Base-by-base conservation (phyloP, 1,139 yeast genomes). In the Taiozyma onychis region DNA sequence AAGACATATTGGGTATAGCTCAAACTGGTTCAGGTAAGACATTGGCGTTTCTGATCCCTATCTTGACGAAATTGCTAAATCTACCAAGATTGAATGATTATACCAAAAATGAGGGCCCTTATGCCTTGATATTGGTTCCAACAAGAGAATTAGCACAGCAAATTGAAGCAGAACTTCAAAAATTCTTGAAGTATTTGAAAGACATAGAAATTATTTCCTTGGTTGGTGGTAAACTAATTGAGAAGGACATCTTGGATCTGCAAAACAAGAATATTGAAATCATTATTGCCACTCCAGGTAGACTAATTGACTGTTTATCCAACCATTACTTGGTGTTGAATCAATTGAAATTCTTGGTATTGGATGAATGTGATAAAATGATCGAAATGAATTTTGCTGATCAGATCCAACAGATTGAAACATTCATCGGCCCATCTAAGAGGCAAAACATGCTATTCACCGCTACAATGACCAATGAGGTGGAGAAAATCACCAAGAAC, bases 1-100 rank as follows among this genome's bases (percentile, higher is more conserved):
- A 77, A 42, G 97, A 93, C 65, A 75, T 89, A 5, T 76, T 91
- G 27, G 98, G 97, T 27, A 79, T 91, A n/a, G 97, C 98, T 0
- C 93, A 90, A 58, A 93, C 99, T 0, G 99, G 98, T 26, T 88
- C 96, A 0, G 99, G 98, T 63, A 93, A 93, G 65, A 93, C 99
- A 0, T 73, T 90, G 30, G 87, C 96, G 10, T 93, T 85, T 66
- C 69, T 88, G 28, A 69, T 91, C 2, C 98, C 99, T 0, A 68
- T 89, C 47, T 63, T 89, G 7, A 66, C 81, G 5, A 84, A 83
- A 55, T 70, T 88, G 13, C 57, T 77, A 51, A 76, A 74, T 43
- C 55, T 74, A n/a, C 76, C 80, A 1, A 60, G 67, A 37, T 52
- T 78, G 41, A 70, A 71, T 46, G 69, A 66, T 6, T 53, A 64